Percentiles rank a stretch among this genome's conserved stretches.
Evolutionary conservation across 306 rosid genomes (phyloP).

Genomic region (Cicer judaicum): DNA sequence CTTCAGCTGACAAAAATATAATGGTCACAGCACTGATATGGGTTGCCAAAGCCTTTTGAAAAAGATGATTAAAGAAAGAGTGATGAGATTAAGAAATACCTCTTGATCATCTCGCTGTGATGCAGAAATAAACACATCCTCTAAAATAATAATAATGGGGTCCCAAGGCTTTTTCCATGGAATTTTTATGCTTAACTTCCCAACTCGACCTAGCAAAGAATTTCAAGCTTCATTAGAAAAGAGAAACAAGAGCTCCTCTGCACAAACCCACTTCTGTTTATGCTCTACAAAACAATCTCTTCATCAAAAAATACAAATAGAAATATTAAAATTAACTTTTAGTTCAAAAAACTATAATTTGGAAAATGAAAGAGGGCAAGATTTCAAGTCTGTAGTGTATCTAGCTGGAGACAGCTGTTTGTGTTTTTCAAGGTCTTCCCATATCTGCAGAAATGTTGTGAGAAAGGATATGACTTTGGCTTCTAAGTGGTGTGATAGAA

Average conservation of each 20-base stretch:
- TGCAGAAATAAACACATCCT: slow-evolving; percentile 80
- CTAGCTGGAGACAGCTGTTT: slow-evolving; percentile 13
- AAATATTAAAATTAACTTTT: neutral
- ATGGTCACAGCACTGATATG: neutral
- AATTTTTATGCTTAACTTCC: slow-evolving; percentile 92
- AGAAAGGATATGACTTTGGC: neutral
- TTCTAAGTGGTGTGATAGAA: neutral
- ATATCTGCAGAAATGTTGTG: neutral
- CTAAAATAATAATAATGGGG: slow-evolving; percentile 78
- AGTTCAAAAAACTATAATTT: neutral
- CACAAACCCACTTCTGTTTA: slow-evolving; percentile 20
- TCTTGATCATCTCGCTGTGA: slow-evolving; percentile 88
- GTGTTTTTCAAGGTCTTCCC: slow-evolving; percentile 10
- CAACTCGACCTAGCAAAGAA: slow-evolving; percentile 74
- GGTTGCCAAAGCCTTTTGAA: slow-evolving; percentile 27
- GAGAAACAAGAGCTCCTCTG: slow-evolving; percentile 31
- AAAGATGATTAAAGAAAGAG: slow-evolving; percentile 18
- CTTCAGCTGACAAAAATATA: slow-evolving; percentile 9
- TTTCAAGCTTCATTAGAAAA: slow-evolving; percentile 35
- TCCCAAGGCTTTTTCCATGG: slow-evolving; percentile 99
- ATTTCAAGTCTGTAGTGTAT: slow-evolving; percentile 1
- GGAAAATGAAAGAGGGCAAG: neutral
- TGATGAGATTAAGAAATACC: slow-evolving; percentile 53
- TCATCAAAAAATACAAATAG: slow-evolving; percentile 29
- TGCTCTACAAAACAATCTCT: slow-evolving; percentile 32